A percentile compares a stretch with the other conserved stretches of the same genome.
Evolutionary conservation across 371 early-diverging fungal species (phyloP).

Genomic region (Mortierella sp.): DNA sequence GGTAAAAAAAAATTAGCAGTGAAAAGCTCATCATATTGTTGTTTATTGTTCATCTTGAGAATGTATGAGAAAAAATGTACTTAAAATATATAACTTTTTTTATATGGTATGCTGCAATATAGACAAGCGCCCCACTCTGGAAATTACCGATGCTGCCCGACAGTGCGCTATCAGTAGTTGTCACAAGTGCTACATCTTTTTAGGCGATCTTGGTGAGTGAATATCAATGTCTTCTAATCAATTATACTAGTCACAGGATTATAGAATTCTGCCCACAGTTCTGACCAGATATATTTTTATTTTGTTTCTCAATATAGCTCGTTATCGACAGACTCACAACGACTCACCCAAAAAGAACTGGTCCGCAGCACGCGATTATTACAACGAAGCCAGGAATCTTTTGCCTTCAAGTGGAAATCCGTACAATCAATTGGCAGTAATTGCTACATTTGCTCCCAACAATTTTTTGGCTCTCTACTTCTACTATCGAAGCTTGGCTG

Average conservation of each 20-base stretch:
- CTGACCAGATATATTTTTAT: slow-evolving; percentile 5
- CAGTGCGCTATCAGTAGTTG: slow-evolving; percentile 59
- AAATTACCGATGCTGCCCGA: slow-evolving; percentile 54
- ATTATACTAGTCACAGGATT: neutral
- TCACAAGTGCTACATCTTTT: slow-evolving; percentile 66
- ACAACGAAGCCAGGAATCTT: slow-evolving; percentile 65
- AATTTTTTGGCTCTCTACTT: slow-evolving; percentile 59
- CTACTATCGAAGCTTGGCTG: slow-evolving; percentile 61
- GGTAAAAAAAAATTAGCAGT: slow-evolving; percentile 16
- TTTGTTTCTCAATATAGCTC: slow-evolving; percentile 51
- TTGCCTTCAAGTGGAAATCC: slow-evolving; percentile 69
- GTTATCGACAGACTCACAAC: slow-evolving; percentile 66
- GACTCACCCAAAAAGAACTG: slow-evolving; percentile 63
- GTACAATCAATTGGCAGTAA: slow-evolving; percentile 74
- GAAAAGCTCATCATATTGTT: neutral
- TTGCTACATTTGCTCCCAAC: slow-evolving; percentile 58
- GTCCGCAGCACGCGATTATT: slow-evolving; percentile 64
- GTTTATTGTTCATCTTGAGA: neutral
- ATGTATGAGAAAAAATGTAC: neutral
- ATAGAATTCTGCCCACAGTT: neutral
- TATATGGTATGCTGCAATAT: neutral
- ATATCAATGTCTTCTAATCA: too few species aligned
- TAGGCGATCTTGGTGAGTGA: slow-evolving; percentile 69
- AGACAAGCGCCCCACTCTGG: slow-evolving; percentile 32
- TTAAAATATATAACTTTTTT: neutral